These are phyloP conservation scores for Trichoderma virens DNA, from an alignment of 495 filamentous ascomycete genomes.

Conservation along the genomic window DNA sequence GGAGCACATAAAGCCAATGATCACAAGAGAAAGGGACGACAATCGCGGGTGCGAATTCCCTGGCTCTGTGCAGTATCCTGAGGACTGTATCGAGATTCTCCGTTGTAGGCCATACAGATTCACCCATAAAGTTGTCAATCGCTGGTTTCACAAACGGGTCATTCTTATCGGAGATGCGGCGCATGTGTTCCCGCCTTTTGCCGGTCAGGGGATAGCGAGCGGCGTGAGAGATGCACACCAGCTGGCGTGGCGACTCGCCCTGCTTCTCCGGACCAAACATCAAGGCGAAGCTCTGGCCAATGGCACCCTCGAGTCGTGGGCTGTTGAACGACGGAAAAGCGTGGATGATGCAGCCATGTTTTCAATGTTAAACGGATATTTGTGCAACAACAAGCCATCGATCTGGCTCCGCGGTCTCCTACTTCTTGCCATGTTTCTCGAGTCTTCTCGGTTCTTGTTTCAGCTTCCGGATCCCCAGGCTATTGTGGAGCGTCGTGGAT, in stretches of 20 bases:
- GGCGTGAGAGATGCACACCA: slow-evolving; percentile 31
- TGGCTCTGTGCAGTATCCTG: slow-evolving; percentile 25
- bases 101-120: slow-evolving; percentile 34
- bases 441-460: too few relatives aligned
- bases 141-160: slow-evolving; percentile 38
- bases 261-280: slow-evolving; percentile 22
- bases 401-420: too few relatives aligned
- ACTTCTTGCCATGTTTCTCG: too few relatives aligned
- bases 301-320: slow-evolving; percentile 19
- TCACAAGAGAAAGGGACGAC: too few relatives aligned
- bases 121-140: slow-evolving; percentile 41
- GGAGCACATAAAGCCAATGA: too few relatives aligned
- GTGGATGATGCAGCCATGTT: slow-evolving; percentile 19
- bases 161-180: slow-evolving; percentile 47
- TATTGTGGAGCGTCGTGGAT: too few relatives aligned
- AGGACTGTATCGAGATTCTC: slow-evolving; percentile 39
- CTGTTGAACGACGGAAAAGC: slow-evolving; percentile 19
- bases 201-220: slow-evolving; percentile 46
- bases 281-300: slow-evolving; percentile 10
- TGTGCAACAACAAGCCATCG: slow-evolving; percentile 15
- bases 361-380: slow-evolving; percentile 20
- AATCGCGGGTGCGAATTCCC: too few relatives aligned
- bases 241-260: slow-evolving; percentile 41
- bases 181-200: slow-evolving; percentile 51
- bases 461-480: too few relatives aligned